Evolutionary conservation across 352 stramenopile genomes (phyloP).

Genomic region (Globisporangium canariense): DNA sequence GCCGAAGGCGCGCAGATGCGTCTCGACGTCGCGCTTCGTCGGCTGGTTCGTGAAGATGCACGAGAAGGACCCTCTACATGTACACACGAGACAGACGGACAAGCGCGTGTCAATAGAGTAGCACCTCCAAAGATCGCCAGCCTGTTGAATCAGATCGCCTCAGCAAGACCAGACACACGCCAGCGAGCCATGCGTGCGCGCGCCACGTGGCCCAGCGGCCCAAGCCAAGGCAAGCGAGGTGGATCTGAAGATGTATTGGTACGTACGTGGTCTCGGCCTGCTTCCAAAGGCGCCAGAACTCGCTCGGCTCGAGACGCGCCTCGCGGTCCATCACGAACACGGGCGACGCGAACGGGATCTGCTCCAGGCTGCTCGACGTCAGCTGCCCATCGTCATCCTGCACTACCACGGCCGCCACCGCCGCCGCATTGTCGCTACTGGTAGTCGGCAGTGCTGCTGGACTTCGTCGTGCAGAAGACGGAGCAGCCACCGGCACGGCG

Average conservation of each 20-base stretch:
- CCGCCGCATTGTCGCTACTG: slow-evolving; percentile 12
- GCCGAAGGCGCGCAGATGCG: slow-evolving; percentile 38
- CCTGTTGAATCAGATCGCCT: slow-evolving; percentile 8
- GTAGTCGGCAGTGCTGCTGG: neutral
- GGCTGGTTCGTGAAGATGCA: slow-evolving; percentile 63
- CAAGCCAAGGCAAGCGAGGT: neutral
- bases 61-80: slow-evolving; percentile 63
- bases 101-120: slow-evolving; percentile 16
- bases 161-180: neutral
- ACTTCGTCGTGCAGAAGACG: slow-evolving; percentile 6
- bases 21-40: slow-evolving; percentile 34
- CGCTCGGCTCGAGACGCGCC: slow-evolving; percentile 17
- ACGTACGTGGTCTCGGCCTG: slow-evolving; percentile 62
- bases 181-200: neutral
- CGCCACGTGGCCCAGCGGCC: neutral
- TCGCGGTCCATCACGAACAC: slow-evolving; percentile 47
- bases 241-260: neutral
- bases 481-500: neutral
- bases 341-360: slow-evolving; percentile 58
- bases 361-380: slow-evolving; percentile 20
- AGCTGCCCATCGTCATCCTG: slow-evolving; percentile 9
- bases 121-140: slow-evolving; percentile 6
- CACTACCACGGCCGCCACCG: neutral
- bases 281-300: slow-evolving; percentile 54
- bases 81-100: neutral